These are phyloP conservation scores for Alternaria arbusti DNA, from an alignment of 2,329 filamentous ascomycete species.

Conservation along the genomic window DNA sequence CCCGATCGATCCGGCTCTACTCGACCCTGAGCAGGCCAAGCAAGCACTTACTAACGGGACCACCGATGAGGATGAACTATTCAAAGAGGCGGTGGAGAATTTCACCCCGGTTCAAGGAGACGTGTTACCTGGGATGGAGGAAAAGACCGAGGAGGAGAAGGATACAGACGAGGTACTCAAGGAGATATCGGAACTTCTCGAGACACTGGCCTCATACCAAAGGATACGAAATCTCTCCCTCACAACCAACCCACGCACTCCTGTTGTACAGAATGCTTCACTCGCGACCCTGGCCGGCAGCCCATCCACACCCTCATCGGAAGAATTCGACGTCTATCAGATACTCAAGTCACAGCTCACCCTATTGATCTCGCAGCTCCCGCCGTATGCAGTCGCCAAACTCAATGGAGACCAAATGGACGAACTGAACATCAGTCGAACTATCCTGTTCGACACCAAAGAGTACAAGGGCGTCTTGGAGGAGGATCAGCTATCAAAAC, in stretches of 20 bases:
- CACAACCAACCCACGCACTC: slow-evolving; percentile 69
- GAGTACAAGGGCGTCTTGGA: slow-evolving; percentile 83
- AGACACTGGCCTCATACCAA: slow-evolving; percentile 79
- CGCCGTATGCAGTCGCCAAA: slow-evolving; percentile 85
- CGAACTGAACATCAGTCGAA: slow-evolving; percentile 81
- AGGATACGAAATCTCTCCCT: slow-evolving; percentile 76
- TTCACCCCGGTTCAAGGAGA: slow-evolving; percentile 41
- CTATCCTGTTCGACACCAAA: slow-evolving; percentile 73
- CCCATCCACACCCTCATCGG: slow-evolving; percentile 68
- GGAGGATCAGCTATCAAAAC: slow-evolving; percentile 69
- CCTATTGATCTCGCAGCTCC: slow-evolving; percentile 75
- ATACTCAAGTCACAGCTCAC: slow-evolving; percentile 76
- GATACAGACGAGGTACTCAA: slow-evolving; percentile 73
- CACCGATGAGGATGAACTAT: slow-evolving; percentile 43
- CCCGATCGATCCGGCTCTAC: slow-evolving; percentile 58
- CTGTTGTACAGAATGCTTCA: slow-evolving; percentile 70
- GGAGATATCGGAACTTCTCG: slow-evolving; percentile 76
- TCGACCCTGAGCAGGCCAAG: slow-evolving; percentile 46
- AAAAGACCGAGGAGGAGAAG: slow-evolving; percentile 59
- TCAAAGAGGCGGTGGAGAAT: slow-evolving; percentile 48
- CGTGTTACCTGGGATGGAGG: slow-evolving; percentile 26
- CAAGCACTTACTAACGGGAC: slow-evolving; percentile 45
- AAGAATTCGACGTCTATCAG: slow-evolving; percentile 69
- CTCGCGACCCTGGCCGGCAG: slow-evolving; percentile 62
- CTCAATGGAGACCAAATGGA: slow-evolving; percentile 85